These are phyloP conservation scores for Cercospora zeae-maydis DNA, from an alignment of 2,329 filamentous ascomycete species.

Conservation along the genomic window DNA sequence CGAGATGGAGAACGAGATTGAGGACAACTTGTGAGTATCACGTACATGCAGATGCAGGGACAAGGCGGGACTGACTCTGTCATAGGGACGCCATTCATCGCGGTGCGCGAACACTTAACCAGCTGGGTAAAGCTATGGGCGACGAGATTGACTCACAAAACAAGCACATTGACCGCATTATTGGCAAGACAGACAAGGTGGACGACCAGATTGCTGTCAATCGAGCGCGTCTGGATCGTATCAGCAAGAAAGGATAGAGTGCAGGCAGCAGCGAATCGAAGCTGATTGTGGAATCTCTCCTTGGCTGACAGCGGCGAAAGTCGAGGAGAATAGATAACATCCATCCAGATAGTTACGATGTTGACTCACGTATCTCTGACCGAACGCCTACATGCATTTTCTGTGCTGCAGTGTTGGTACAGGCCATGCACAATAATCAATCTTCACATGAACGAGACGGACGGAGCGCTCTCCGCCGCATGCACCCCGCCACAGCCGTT, in stretches of 20 bases:
- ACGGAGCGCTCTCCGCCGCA: neutral
- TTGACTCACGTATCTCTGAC: neutral
- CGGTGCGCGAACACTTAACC: constrained; percentile 67
- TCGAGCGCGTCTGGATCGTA: constrained; percentile 65
- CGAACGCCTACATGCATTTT: neutral
- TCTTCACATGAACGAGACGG: neutral
- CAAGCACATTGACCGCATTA: constrained; percentile 71
- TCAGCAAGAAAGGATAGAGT: constrained; percentile 40
- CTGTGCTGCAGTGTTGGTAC: neutral
- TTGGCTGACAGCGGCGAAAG: neutral
- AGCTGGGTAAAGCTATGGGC: constrained; percentile 69
- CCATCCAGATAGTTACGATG: neutral
- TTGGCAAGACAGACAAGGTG: constrained; percentile 66
- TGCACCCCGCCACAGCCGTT: neutral
- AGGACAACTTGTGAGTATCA: constrained; percentile 35
- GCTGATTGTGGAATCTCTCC: neutral
- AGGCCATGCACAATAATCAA: neutral
- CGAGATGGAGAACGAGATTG: constrained; percentile 53
- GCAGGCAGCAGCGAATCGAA: neutral
- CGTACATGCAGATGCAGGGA: neutral
- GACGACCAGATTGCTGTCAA: constrained; percentile 79
- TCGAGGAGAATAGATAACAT: neutral
- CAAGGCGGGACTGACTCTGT: neutral
- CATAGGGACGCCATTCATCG: constrained; percentile 52
- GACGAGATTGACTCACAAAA: constrained; percentile 75